Conservation (phyloP, 2,329 filamentous ascomycete genomes). For the Aureobasidium sp. region DNA sequence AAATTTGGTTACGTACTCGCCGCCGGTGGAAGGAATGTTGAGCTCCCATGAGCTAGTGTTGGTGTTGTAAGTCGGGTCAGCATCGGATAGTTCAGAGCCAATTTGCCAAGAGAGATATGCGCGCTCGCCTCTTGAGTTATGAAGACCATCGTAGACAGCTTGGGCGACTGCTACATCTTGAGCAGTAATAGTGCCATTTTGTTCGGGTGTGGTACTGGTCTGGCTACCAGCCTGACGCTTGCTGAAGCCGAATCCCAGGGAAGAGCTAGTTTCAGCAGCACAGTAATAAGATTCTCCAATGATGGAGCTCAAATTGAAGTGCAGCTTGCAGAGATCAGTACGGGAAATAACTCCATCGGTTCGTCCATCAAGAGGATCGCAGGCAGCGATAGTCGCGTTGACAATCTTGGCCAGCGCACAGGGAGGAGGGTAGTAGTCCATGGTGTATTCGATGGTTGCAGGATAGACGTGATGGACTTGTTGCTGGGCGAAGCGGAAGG, state of each 20-base stretch:
- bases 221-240: conserved; percentile 1
- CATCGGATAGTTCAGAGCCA: conserved; percentile 29
- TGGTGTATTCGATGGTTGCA: conserved; percentile 34
- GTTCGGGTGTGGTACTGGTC: conserved; percentile 22
- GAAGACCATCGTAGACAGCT: conserved; percentile 34
- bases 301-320: conserved; percentile 41
- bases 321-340: conserved; percentile 41
- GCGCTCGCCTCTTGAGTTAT: conserved; percentile 33
- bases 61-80: conserved; percentile 31
- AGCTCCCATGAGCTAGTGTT: conserved; percentile 29
- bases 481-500: conserved; percentile 41
- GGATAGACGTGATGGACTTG: conserved; percentile 40
- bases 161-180: conserved; percentile 30
- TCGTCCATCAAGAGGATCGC: conserved; percentile 50
- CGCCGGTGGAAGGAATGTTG: conserved; percentile 29
- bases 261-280: conserved; percentile 25
- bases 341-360: conserved; percentile 49
- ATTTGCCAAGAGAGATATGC: conserved; percentile 37
- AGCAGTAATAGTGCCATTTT: conserved; percentile 29
- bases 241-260: conserved; percentile 2
- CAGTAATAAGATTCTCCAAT: conserved; percentile 44
- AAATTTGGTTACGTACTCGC: conserved; percentile 39
- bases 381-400: conserved; percentile 49
- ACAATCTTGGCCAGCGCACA: conserved; percentile 47
- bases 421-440: conserved; percentile 37